Evolutionary conservation across 2,329 filamentous ascomycete genomes (phyloP).

Genomic region (Mycosphaerella sp.): DNA sequence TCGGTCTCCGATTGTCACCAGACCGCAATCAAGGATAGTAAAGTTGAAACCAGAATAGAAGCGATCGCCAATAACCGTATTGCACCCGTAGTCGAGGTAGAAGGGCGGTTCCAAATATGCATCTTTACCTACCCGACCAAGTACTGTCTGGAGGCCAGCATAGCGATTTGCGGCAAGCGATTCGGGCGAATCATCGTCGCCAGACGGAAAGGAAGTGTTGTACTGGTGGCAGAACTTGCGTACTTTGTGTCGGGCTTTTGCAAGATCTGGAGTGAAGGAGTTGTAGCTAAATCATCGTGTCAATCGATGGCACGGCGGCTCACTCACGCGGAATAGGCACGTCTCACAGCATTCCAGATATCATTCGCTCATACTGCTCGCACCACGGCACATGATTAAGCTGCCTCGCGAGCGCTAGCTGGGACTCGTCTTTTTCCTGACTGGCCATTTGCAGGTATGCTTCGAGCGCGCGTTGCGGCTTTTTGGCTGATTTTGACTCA

Average conservation of each 20-base stretch:
- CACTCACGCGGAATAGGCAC: not conserved
- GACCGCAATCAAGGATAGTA: slow-evolving; percentile 47
- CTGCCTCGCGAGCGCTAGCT: slow-evolving; percentile 43
- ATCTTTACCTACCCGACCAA: slow-evolving; percentile 24
- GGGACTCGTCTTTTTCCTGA: slow-evolving; percentile 38
- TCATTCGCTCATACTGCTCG: slow-evolving; percentile 59
- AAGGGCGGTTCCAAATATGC: slow-evolving; percentile 57
- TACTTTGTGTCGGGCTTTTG: slow-evolving; percentile 48
- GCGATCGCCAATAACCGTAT: slow-evolving; percentile 54
- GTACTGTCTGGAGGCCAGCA: slow-evolving; percentile 11
- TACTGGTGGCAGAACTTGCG: slow-evolving; percentile 53
- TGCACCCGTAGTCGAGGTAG: slow-evolving; percentile 59
- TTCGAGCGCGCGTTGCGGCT: not conserved
- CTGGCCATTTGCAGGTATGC: slow-evolving; percentile 20
- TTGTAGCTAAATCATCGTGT: slow-evolving; percentile 35
- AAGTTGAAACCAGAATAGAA: slow-evolving; percentile 59
- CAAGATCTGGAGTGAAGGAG: slow-evolving; percentile 44
- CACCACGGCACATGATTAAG: slow-evolving; percentile 50
- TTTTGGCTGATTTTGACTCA: not conserved
- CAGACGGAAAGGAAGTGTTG: slow-evolving; percentile 49
- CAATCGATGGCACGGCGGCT: not conserved
- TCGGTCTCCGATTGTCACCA: slow-evolving; percentile 48
- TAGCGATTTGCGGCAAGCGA: slow-evolving; percentile 7
- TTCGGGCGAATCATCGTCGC: slow-evolving; percentile 10
- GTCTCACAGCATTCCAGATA: slow-evolving; percentile 52